These are phyloP conservation scores for Fusarium oxysporum DNA, from an alignment of 2,329 filamentous ascomycete genomes.

Conservation along the genomic window DNA sequence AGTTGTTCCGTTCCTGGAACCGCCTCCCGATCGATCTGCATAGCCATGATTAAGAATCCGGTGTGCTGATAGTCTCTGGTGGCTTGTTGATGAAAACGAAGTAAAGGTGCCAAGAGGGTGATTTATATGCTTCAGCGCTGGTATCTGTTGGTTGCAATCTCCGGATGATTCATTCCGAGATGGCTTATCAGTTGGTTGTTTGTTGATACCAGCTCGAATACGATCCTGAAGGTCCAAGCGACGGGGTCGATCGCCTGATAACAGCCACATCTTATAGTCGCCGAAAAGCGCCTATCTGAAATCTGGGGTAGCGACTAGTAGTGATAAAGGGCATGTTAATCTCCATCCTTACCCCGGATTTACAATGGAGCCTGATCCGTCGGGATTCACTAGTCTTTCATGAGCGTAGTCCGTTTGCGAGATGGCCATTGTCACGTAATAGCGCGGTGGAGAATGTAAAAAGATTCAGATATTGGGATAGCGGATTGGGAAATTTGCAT, in stretches of 20 bases:
- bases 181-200: neutral
- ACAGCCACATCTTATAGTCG: neutral
- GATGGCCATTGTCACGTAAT: neutral
- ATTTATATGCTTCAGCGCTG: rapidly evolving
- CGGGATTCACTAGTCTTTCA: rapidly evolving
- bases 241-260: neutral
- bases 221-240: neutral
- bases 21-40: neutral
- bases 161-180: neutral
- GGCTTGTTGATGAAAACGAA: too few relatives aligned
- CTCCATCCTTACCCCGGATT: neutral
- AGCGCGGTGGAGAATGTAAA: neutral
- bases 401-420: rapidly evolving
- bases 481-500: rapidly evolving
- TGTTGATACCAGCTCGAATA: too few relatives aligned
- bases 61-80: rapidly evolving
- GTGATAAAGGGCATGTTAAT: rapidly evolving
- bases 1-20: neutral
- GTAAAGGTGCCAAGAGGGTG: neutral
- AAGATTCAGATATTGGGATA: rapidly evolving
- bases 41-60: neutral
- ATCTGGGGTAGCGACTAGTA: neutral
- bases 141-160: neutral
- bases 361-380: neutral
- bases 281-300: neutral